Base-by-base conservation (phyloP, 2,329 filamentous ascomycete genomes). In the Apiospora kogelbergensis region DNA sequence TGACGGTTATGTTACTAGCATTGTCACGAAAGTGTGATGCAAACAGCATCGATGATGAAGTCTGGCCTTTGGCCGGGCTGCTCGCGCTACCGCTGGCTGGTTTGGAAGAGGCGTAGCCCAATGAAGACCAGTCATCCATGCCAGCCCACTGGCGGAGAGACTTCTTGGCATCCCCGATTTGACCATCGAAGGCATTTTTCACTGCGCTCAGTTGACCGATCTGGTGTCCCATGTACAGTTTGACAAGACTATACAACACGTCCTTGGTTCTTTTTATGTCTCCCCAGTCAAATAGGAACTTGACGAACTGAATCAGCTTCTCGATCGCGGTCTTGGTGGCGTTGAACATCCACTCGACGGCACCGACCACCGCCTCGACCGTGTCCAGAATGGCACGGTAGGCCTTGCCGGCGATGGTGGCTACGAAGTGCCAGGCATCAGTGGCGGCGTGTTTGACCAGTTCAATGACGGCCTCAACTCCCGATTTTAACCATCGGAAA, bases 381-480 rank as follows among this genome's bases (percentile, higher is more conserved):
- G 33, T 41, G 63, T 42, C 41, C 33, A 65, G 63, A 6, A 65
- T 15, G 26, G 63, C 63, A n/a, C 63, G 63, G 63, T 65, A 65
- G 37, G 42, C 22, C 26, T 15, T 41, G 37, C 63, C 63, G 6
- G 26, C 63, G 20, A 65, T 65, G 6, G 6, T 40, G 33, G 41
- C 63, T 17, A 65, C 7, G 63, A 65, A 24, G 41, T 65, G 63
- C 44, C 44, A 46, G 44, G 44, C 20, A 6, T n/a, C 20, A 7
- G 44, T 46, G 3, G 44, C 44, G 20, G 44, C 44, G 44, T 46
- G 6, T 3, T 46, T n/a, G 44, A 22, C 10, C 3, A 46, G 6
- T n/a, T 46, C 44, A n/a, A 46, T 2, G 20, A 46, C 44, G 20
- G 42, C 44, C 44, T 46, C 44, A n/a, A 46, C 44, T 6, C 44